Base-by-base conservation (phyloP, 148 eudicot genomes). In the Amaranthus palmeri region DNA sequence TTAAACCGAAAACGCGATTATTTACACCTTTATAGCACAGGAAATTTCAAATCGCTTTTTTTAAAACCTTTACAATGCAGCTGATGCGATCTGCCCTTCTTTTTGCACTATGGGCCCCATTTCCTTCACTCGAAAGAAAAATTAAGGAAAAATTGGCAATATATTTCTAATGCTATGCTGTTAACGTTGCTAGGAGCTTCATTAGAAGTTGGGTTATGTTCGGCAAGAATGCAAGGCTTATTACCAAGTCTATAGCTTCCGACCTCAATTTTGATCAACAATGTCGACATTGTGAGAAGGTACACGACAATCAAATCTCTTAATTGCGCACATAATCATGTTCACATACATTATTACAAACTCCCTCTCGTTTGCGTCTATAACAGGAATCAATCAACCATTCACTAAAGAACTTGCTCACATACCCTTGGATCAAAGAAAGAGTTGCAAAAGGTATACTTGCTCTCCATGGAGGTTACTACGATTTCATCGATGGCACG, bases 351-450 rank as follows among this genome's bases (percentile, higher is more conserved):
- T 55, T 11, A 55, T 0, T 11, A 40, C 7, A 25, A 15, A 45
- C 7, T 53, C 45, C 8, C 50, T 42, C 25, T 41, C 40, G 41
- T 40, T 45, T 10, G 57, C 13, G 13, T 46, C 43, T 40, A 14
- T 68, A 59, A 60, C 88, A 95, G 99, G 99, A 88, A 72, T 96
- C 99, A 13, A 54, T 92, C 77, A 96, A 92, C 81, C 77, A 74
- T 65, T 96, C 99, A 13, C 80, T 96, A 61, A 4, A 74, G 80
- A 90, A 83, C 84, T 80, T 96, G 85, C 95, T 92, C 5, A 85
- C 90, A 49, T 96, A 96, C 81, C 99, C 99, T 48, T 96, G 99
- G 99, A 88, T 96, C 47, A 78, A 92, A 78, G 99, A 96, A 70
- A 81, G 86, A 78, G 96, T 90, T 59, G 68, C 71, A 41, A 87